Conservation (phyloP, 148 eudicot genomes). For the Heliamphora exappendiculata region DNA sequence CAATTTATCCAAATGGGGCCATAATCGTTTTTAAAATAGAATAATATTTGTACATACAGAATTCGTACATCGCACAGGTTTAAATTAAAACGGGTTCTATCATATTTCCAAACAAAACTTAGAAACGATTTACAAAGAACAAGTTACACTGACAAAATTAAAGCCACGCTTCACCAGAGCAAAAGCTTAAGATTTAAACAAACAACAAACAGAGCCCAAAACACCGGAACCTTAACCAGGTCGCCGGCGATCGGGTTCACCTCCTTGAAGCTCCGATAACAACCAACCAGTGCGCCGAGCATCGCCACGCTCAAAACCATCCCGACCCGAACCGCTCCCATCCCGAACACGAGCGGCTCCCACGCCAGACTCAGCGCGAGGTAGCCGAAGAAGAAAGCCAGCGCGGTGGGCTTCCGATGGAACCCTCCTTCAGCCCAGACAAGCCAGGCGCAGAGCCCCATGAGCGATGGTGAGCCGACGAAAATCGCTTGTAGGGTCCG, state of each 20-base stretch:
- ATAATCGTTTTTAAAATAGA: no score
- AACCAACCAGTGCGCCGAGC: conserved; percentile 39
- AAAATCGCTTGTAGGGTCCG: conserved; percentile 59
- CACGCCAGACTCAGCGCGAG: conserved; percentile 58
- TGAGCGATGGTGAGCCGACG: conserved; percentile 34
- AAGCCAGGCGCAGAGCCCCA: conserved; percentile 81
- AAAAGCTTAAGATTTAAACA: conserved; percentile 53
- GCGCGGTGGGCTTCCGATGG: conserved; percentile 34
- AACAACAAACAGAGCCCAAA: conserved; percentile 57
- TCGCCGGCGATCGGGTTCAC: conserved; percentile 63
- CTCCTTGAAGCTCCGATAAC: conserved; percentile 37
- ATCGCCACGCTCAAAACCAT: conserved; percentile 41
- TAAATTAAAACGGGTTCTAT: no score
- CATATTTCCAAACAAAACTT: no score
- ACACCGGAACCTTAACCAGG: conserved; percentile 59
- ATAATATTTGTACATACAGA: no score
- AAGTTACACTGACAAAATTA: no score
- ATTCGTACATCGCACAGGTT: no score
- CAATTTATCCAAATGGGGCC: no score
- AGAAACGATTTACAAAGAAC: no score
- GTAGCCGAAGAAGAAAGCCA: conserved; percentile 41
- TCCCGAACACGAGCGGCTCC: conserved; percentile 56
- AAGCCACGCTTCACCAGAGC: conserved; percentile 24
- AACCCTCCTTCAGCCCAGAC: conserved; percentile 94
- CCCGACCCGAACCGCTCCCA: conserved; percentile 45